Evolutionary conservation across 1,284 basidiomycete species (phyloP), one percentile per base, ranked within the genome.

Genomic region (Inonotus obliquus): DNA sequence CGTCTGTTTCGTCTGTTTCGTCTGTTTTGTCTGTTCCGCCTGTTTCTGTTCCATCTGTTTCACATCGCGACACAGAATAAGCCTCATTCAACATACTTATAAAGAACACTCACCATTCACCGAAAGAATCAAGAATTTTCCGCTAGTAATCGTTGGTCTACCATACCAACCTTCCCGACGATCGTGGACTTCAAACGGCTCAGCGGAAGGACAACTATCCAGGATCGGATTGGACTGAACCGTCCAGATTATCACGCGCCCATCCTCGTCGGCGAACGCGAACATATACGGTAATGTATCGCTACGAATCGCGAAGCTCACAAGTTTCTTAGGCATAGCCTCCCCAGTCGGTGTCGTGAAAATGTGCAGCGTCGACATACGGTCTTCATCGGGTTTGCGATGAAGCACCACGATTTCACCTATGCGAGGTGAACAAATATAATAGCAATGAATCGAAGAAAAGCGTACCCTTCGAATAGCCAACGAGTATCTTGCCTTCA

Each of bases 161-260:
- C 14, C 41, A 44, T 14, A 11, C 5, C 5, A 25, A 6, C 47
- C 21, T 23, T 25, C 54, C 35, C 35, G 37, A 14, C 23, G 37
- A 41, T 55, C 54, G 39, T 55, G 54, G 27, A 55, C 54, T 13
- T 27, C 41, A 10, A 55, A 41, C n/a, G 9, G 1, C 21, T 55
- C 13, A 7, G 38, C 54, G 11, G n/a, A 21, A 5, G 17, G 35
- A 6, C 32, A 38, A 7, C n/a, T 2, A 25, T 37, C 2, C 10
- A 55, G 25, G n/a, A 14, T 5, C 1, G 7, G 2, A 38, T 59
- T 35, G 35, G 25, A 4, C 25, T 59, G 47, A 9, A 59, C 23
- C 2, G 57, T 32, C 57, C 57, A 59, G 6, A 59, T 35, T 25
- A 13, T 59, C 9, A 59, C 45, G 6, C 45, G 19, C 14, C 57